Percentiles rank a stretch among this genome's conserved stretches.
These are phyloP conservation scores for Bipolaris zeicola DNA, from an alignment of 2,329 filamentous ascomycete genomes.

Conservation along the genomic window DNA sequence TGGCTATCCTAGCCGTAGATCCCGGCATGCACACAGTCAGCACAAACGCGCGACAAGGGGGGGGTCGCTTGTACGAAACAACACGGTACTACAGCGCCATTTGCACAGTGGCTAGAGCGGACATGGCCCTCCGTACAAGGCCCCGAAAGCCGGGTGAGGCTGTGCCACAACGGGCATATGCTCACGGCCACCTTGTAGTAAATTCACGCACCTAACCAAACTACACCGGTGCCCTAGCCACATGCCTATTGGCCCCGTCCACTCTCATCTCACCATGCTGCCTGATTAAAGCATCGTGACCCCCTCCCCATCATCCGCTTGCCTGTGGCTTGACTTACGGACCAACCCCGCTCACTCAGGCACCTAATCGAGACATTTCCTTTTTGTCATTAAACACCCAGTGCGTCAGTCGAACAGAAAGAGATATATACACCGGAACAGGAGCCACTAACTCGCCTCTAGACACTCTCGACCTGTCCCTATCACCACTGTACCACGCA, in stretches of 20 bases:
- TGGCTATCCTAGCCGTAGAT: background rate
- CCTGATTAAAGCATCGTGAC: conserved; percentile 6
- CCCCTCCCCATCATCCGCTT: background rate
- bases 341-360: background rate
- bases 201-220: conserved; percentile 10
- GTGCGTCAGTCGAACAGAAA: too few relatives aligned
- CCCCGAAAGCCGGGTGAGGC: conserved; percentile 4
- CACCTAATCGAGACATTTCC: too few relatives aligned
- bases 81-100: background rate
- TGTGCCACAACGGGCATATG: conserved; percentile 4
- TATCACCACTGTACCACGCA: too few relatives aligned
- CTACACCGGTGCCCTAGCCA: background rate
- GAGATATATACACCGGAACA: too few relatives aligned
- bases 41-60: background rate
- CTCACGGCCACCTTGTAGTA: conserved; percentile 4
- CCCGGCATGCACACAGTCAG: background rate
- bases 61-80: background rate
- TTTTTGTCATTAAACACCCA: too few relatives aligned
- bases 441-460: too few relatives aligned
- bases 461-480: too few relatives aligned
- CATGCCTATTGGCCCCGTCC: background rate
- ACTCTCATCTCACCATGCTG: background rate
- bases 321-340: conserved; percentile 1
- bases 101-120: background rate
- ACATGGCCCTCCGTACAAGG: background rate